Base-by-base conservation (phyloP, 2,329 filamentous ascomycete genomes). In the Microcyclosporella mali region DNA sequence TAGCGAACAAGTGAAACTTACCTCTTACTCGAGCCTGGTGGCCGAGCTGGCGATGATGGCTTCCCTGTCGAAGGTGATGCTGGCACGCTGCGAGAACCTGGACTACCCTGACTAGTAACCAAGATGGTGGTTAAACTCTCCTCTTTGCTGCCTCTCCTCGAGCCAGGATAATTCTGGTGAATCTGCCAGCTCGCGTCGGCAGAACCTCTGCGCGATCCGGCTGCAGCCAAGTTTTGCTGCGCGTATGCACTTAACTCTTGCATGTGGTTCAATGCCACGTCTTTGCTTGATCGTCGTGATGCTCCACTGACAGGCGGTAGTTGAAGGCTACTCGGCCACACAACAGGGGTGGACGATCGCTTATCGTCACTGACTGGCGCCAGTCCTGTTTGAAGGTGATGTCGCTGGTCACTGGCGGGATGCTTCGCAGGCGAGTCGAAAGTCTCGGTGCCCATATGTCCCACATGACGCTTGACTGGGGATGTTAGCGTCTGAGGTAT, bases 61-160 rank as follows among this genome's bases (percentile, higher is more conserved):
- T 47, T 47, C 43, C 37, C 40, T 14, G 44, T 27, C 31, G 51
- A 47, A 2, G 55, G 46, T 17, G 50, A 50, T 8, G 48, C 40
- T 3, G 55, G 53, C 10, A 56, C 54, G 33, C 49, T 51, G 12
- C 56, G 48, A 30, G 48, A 41, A 10, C 43, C 47, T 16, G 56
- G 53, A 47, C 53, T 58, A 36, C 52, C 52, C 36, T 57, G 51
- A 40, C 53, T 59, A 31, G 60, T 61, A 37, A 63, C 57, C 38
- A 63, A 45, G 25, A 63, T 63, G 3, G 60, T 62, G 8, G 60
- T 63, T 35, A 63, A 46, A 35, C 58, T 61, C 37, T 63, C 60
- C 33, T 63, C 60, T 44, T 62, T 63, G 50, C 59, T 62, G 19
- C 60, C 59, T 36, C 60, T 46, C 39, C 60, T 41, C 10, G 60